Evolutionary conservation across 2,329 filamentous ascomycete genomes (phyloP).

Genomic region (Fusarium irregulare): DNA sequence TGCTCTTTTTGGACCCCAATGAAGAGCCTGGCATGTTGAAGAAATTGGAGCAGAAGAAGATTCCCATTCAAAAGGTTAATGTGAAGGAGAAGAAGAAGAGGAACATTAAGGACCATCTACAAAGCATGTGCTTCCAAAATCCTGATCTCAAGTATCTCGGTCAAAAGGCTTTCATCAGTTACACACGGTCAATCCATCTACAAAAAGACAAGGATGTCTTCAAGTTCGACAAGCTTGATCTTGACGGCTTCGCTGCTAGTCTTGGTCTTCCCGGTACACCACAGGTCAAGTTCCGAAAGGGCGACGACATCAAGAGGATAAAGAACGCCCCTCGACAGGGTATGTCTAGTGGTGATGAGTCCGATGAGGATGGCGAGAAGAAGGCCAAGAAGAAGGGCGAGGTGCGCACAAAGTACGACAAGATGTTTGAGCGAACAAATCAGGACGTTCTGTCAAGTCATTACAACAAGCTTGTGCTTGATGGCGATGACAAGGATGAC

Average conservation of each 20-base stretch:
- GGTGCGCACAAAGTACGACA: constrained; percentile 93
- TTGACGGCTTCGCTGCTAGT: constrained; percentile 87
- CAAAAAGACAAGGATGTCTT: constrained; percentile 95
- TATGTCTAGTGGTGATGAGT: constrained; percentile 71
- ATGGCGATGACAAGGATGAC: constrained; percentile 61
- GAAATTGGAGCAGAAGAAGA: constrained; percentile 86
- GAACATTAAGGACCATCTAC: constrained; percentile 84
- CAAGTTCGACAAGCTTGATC: constrained; percentile 81
- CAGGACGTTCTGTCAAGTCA: constrained; percentile 95
- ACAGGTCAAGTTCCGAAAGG: constrained; percentile 92
- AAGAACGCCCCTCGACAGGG: constrained; percentile 85
- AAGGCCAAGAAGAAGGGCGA: constrained; percentile 73
- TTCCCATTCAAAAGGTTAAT: constrained; percentile 87
- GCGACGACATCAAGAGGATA: constrained; percentile 83
- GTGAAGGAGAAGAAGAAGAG: constrained; percentile 90
- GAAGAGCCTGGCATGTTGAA: constrained; percentile 94
- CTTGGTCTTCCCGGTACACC: constrained; percentile 91
- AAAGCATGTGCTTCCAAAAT: constrained; percentile 96
- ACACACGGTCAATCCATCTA: constrained; percentile 84
- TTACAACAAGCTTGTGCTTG: constrained; percentile 85
- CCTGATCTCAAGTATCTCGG: constrained; percentile 93
- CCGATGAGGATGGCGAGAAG: constrained; percentile 64
- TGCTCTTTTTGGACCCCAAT: constrained; percentile 90
- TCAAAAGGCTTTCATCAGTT: constrained; percentile 95
- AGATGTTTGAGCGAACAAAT: constrained; percentile 97